A percentile compares a stretch with the other conserved stretches of the same genome.
These are phyloP conservation scores for Taxillus chinensis DNA, from an alignment of 164 flowering plant species.

Conservation along the genomic window DNA sequence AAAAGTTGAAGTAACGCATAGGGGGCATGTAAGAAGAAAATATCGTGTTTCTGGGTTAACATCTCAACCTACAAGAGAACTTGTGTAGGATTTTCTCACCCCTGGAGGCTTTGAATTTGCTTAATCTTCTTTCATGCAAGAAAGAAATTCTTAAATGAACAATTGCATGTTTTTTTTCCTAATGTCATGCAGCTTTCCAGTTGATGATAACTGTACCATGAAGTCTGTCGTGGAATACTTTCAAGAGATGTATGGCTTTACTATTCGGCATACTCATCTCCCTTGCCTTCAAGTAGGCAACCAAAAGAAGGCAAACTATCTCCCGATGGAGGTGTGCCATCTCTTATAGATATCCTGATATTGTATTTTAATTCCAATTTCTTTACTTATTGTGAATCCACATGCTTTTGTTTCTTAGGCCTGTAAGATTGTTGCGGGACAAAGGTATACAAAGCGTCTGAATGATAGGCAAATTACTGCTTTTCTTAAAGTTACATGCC, in stretches of 20 bases:
- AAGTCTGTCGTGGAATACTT: constrained; percentile 63
- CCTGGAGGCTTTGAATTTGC: background rate
- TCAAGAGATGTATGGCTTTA: constrained; percentile 64
- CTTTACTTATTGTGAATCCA: constrained; percentile 1
- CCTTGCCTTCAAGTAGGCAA: constrained; percentile 69
- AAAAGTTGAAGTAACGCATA: constrained; percentile 79
- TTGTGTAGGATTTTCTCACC: constrained; percentile 35
- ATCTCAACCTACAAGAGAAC: constrained; percentile 74
- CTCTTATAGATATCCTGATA: too few relatives aligned
- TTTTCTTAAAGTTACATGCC: constrained; percentile 71
- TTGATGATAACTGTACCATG: constrained; percentile 50
- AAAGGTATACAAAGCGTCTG: constrained; percentile 64
- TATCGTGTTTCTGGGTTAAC: constrained; percentile 80
- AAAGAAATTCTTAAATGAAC: too few relatives aligned
- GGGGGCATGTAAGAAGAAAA: constrained; percentile 63
- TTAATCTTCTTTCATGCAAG: background rate
- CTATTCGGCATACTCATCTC: constrained; percentile 51
- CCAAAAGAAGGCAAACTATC: constrained; percentile 61
- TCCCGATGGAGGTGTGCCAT: constrained; percentile 61
- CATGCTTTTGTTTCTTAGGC: constrained; percentile 29
- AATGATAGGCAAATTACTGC: constrained; percentile 77
- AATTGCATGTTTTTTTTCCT: too few relatives aligned
- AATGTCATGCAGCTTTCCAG: constrained; percentile 38
- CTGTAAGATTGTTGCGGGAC: constrained; percentile 82
- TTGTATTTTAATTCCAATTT: background rate